These are phyloP conservation scores for Ceratonia siliqua DNA, from an alignment of 306 rosid genomes.

Conservation along the genomic window DNA sequence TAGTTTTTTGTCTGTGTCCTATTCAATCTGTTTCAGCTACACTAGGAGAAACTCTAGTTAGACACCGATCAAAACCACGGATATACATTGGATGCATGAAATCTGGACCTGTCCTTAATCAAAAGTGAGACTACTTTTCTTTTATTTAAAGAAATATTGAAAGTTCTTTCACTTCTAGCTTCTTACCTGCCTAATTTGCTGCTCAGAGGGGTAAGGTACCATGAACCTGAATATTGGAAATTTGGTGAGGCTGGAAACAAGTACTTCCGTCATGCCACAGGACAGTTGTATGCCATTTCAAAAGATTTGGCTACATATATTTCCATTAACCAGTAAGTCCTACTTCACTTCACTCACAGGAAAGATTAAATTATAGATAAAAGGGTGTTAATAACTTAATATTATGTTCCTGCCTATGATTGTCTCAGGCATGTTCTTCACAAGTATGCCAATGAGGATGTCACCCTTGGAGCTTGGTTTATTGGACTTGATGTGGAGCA, in stretches of 20 bases:
- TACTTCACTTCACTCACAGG: background rate
- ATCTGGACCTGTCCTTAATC: constrained; percentile 94
- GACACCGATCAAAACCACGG: constrained; percentile 78
- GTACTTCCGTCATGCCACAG: constrained; percentile 99
- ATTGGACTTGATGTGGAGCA: constrained; percentile 93
- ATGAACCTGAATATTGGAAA: constrained; percentile 96
- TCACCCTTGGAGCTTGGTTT: constrained; percentile 95
- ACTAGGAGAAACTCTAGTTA: constrained; percentile 85
- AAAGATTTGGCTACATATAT: constrained; percentile 89
- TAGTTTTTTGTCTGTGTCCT: constrained; percentile 14
- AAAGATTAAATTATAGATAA: background rate
- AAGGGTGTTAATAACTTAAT: constrained; percentile 1
- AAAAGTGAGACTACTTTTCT: constrained; percentile 55
- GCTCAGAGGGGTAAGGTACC: constrained; percentile 95
- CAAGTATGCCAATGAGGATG: constrained; percentile 97
- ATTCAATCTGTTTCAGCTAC: constrained; percentile 65
- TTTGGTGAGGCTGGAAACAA: constrained; percentile 95
- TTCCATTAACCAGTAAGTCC: constrained; percentile 82
- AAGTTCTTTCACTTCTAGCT: constrained; percentile 29
- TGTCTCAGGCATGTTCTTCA: constrained; percentile 86
- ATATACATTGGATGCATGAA: constrained; percentile 98
- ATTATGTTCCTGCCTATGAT: constrained; percentile 7
- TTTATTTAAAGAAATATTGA: constrained; percentile 3
- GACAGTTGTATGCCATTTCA: constrained; percentile 94
- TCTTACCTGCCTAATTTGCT: constrained; percentile 37